Percentiles rank a stretch among this genome's conserved stretches.
Conservation (phyloP, 208 protist genomes). For the Leishmania martiniquensis region DNA sequence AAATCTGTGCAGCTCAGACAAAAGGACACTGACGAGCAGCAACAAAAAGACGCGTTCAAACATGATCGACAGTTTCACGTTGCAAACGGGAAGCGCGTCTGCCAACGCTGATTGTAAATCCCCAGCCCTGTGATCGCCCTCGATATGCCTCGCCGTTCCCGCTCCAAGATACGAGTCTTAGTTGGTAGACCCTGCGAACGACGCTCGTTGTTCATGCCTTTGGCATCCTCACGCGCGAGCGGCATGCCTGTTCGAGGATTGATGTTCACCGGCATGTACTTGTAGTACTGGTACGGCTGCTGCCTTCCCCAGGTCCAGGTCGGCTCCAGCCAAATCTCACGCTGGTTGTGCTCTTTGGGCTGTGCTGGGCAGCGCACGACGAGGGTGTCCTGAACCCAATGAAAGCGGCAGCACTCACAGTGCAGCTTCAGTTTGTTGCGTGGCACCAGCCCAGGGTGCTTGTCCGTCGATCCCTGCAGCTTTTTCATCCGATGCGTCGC, state of each 20-base stretch:
- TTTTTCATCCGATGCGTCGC: slow-evolving; percentile 66
- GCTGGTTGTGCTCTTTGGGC: slow-evolving; percentile 73
- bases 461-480: slow-evolving; percentile 57
- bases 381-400: slow-evolving; percentile 84
- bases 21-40: not conserved
- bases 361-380: slow-evolving; percentile 75
- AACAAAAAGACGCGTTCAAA: not conserved
- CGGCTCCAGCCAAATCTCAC: slow-evolving; percentile 85
- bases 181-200: slow-evolving; percentile 76
- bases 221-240: slow-evolving; percentile 77
- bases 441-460: slow-evolving; percentile 55
- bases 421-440: slow-evolving; percentile 76
- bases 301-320: slow-evolving; percentile 90
- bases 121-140: slow-evolving; percentile 69
- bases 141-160: slow-evolving; percentile 75
- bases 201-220: slow-evolving; percentile 88
- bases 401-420: slow-evolving; percentile 79
- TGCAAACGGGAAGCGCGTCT: slow-evolving; percentile 85
- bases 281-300: slow-evolving; percentile 86
- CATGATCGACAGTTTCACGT: slow-evolving; percentile 28
- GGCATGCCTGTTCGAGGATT: slow-evolving; percentile 79
- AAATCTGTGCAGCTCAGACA: not conserved
- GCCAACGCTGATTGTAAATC: slow-evolving; percentile 73
- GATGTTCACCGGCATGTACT: slow-evolving; percentile 76
- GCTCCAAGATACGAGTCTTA: slow-evolving; percentile 60